phyloP scores from a whole-genome alignment of 1,139 yeast genomes.

The Kluyveromyces marxianus region DNA sequence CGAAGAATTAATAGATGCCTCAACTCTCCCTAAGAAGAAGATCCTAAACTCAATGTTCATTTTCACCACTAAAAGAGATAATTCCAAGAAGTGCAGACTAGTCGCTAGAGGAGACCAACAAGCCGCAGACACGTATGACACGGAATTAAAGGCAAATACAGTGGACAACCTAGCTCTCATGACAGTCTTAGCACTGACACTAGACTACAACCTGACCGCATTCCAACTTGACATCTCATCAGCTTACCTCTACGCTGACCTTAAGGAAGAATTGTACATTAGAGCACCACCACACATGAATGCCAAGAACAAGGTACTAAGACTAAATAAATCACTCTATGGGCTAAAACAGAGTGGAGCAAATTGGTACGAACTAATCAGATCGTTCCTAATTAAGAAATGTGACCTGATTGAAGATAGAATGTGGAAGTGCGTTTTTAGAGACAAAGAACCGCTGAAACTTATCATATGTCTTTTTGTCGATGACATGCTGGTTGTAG shows the following conservation, averaged over 20 bases:
- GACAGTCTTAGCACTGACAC: conserved; percentile 8
- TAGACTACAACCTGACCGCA: conserved; percentile 6
- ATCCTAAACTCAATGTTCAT: conserved; percentile 10
- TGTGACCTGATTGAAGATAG: conserved; percentile 5
- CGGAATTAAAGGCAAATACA: conserved; percentile 7
- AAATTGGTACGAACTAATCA: conserved; percentile 9
- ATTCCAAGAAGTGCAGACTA: conserved; percentile 9
- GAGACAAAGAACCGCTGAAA: conserved; percentile 1
- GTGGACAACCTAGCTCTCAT: conserved; percentile 12
- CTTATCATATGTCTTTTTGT: conserved; percentile 8
- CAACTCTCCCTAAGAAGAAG: background rate
- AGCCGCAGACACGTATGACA: conserved; percentile 8
- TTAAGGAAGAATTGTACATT: conserved; percentile 14
- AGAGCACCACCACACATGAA: conserved; percentile 12
- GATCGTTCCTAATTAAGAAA: background rate
- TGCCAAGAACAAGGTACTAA: conserved; percentile 6
- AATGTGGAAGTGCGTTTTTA: conserved; percentile 10
- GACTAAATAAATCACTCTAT: conserved; percentile 8
- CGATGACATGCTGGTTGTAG: conserved; percentile 9
- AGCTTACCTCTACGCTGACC: conserved; percentile 13
- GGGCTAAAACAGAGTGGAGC: conserved; percentile 13
- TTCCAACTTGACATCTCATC: conserved; percentile 13
- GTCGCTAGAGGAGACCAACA: conserved; percentile 14
- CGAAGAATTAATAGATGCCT: background rate
- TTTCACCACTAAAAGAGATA: conserved; percentile 12